Evolutionary conservation across 1,139 yeast genomes (phyloP), one percentile per base, ranked within the genome.

Genomic region (Citeromyces siamensis): DNA sequence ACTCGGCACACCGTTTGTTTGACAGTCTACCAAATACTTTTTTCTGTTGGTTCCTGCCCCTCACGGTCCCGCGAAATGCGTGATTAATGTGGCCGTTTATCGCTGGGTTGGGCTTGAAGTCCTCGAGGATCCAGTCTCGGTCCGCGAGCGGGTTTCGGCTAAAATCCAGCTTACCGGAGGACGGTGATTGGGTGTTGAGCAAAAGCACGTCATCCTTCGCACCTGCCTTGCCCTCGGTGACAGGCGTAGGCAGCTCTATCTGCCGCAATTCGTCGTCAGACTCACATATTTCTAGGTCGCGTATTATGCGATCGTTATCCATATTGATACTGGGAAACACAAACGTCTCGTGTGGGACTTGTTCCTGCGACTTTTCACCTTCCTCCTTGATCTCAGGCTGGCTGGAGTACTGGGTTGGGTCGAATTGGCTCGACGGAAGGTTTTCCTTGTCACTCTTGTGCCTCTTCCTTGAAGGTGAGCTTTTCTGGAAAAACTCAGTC

Each of bases 61-160:
- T 43, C 48, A 64, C 8, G 38, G 52, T 44, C 42, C 49, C 40
- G 55, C 60, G 53, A 47, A 53, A 45, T 10, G 48, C 64, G 56
- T 37, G 51, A 23, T 36, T 47, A 4, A 42, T 42, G 21, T 58
- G 45, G 34, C 52, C 45, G 38, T 56, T 50, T 37, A 40, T 38
- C 26, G 41, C 35, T 18, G 34, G 22, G 41, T 68, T 68, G 3
- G 59, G 59, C 36, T 57, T 57, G 48, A 71, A 71, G 47, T 71
- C 78, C 28, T 59, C 59, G 10, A 62, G 48, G 10, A 60, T 58
- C 75, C 75, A 70, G 18, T 49, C 42, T 28, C 56, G 40, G 5
- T 42, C 19, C 16, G 40, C 33, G n/a, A 22, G 6, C 2, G 35
- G 35, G 20, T 41, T 39, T 12, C 13, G n/a, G 8, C 35, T 37